These are phyloP conservation scores for Massospora cicadina DNA, from an alignment of 371 early-diverging fungal species.

Conservation along the genomic window DNA sequence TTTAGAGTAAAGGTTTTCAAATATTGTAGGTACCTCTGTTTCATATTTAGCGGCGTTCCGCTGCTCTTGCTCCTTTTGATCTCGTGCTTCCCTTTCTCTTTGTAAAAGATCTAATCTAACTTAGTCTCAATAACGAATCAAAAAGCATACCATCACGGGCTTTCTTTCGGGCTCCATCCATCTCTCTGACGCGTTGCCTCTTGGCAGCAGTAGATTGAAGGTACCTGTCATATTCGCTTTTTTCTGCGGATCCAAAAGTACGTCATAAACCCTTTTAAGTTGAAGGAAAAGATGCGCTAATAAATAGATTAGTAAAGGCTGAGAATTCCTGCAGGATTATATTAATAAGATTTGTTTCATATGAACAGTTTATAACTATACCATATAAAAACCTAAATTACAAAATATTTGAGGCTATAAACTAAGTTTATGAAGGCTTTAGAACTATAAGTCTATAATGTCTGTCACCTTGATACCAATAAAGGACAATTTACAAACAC, in stretches of 20 bases:
- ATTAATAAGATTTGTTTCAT: no score
- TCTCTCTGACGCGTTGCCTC: background rate
- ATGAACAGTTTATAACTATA: no score
- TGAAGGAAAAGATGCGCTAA: background rate
- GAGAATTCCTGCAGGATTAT: no score
- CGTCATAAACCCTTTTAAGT: background rate
- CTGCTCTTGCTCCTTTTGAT: background rate
- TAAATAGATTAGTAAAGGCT: no score
- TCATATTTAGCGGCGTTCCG: background rate
- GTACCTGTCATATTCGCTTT: conserved; percentile 2
- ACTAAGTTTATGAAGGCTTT: no score
- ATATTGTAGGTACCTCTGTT: no score
- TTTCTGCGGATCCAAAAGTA: background rate
- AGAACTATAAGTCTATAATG: no score
- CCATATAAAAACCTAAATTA: no score
- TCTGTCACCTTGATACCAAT: no score
- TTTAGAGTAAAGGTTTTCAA: no score
- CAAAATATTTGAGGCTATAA: no score
- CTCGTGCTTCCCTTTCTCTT: background rate
- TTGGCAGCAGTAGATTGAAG: background rate
- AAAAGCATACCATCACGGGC: background rate
- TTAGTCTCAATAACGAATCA: background rate
- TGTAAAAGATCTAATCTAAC: background rate
- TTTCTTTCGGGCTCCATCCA: background rate
- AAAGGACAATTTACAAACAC: no score